Evolutionary conservation across 139 green algal genomes (phyloP).

Genomic region (Marvania coccoides): DNA sequence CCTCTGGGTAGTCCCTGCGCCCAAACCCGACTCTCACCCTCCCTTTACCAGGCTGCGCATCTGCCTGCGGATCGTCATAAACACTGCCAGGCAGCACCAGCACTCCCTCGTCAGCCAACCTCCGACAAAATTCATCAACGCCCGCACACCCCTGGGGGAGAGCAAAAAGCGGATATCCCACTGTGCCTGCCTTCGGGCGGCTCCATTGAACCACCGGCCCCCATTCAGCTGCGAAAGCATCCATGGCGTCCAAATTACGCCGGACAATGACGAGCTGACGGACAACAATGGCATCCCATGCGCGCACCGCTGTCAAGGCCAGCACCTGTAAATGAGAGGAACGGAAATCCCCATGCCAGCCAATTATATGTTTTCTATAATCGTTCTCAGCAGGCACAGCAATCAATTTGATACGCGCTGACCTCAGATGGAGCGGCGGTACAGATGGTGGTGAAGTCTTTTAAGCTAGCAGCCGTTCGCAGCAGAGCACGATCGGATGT

Average conservation of each 20-base stretch:
- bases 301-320: conserved; percentile 49
- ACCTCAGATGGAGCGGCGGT: conserved; percentile 47
- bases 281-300: conserved; percentile 21
- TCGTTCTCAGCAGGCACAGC: not conserved
- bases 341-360: not conserved
- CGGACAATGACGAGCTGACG: conserved; percentile 34
- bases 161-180: conserved; percentile 41
- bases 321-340: conserved; percentile 40
- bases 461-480: conserved; percentile 38
- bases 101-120: conserved; percentile 51
- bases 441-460: conserved; percentile 85
- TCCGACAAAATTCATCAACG: conserved; percentile 40
- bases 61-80: conserved; percentile 39
- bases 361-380: not conserved
- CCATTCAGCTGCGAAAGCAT: conserved; percentile 29
- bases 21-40: conserved; percentile 60
- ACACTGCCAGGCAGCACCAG: conserved; percentile 62
- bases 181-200: conserved; percentile 29
- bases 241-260: conserved; percentile 31
- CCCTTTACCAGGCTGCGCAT: not conserved
- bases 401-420: not conserved
- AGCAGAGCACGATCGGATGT: not conserved
- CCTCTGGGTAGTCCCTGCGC: conserved; percentile 34
- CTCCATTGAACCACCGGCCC: conserved; percentile 39
- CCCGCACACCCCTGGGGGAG: conserved; percentile 9